phyloP scores from a whole-genome alignment of 2,329 filamentous ascomycete species.

The Fusarium transvaalense region DNA sequence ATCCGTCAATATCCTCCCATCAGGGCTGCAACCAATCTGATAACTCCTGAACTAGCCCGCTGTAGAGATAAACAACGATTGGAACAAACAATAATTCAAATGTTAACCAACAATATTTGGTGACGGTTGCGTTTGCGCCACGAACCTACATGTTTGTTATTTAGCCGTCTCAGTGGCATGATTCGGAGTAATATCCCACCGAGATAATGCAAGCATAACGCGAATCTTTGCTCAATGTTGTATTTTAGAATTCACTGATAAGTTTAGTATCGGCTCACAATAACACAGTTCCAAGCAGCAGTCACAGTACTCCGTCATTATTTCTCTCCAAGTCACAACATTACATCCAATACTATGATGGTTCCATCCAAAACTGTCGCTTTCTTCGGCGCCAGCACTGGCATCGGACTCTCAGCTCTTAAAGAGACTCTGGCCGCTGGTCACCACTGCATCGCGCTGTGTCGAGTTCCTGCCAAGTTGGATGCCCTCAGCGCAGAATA shows the following conservation, averaged over 20 bases:
- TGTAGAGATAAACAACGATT: neutral
- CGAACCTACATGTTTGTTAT: neutral
- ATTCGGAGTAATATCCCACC: neutral
- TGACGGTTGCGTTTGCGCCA: neutral
- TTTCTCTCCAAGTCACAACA: neutral
- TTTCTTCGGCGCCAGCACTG: conserved; percentile 67
- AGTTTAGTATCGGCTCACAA: neutral
- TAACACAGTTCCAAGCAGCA: neutral
- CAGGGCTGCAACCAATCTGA: neutral
- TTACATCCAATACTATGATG: neutral
- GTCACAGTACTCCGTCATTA: neutral
- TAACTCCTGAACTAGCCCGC: neutral
- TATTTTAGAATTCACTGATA: neutral
- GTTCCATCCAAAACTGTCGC: conserved; percentile 55
- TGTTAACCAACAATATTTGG: neutral
- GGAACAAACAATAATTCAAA: neutral
- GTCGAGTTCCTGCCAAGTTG: conserved; percentile 64
- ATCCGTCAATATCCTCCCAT: neutral
- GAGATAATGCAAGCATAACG: neutral
- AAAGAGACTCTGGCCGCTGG: conserved; percentile 60
- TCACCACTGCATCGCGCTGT: conserved; percentile 62
- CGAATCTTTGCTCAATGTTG: neutral
- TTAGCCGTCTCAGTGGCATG: too few relatives aligned
- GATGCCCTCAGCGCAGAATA: conserved; percentile 50
- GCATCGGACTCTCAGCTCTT: conserved; percentile 62